A percentile compares a stretch with the other conserved stretches of the same genome.
Conservation (phyloP, 1,284 basidiomycete genomes). For the Ceratorhiza oryzae-sativae region DNA sequence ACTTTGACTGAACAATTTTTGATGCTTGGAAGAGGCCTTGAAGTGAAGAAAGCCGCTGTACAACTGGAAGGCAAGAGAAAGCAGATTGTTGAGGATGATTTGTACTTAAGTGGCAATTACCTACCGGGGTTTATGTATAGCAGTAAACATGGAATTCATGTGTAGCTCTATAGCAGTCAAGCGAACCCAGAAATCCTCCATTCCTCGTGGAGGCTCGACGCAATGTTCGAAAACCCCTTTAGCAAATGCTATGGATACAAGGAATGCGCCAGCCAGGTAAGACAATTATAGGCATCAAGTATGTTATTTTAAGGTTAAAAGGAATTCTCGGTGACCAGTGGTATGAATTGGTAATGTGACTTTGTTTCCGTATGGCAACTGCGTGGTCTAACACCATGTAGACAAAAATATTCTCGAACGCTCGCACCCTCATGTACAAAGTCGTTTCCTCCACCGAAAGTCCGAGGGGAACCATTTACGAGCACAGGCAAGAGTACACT, state of each 20-base stretch:
- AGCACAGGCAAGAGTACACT: constrained; percentile 69
- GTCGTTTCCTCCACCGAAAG: constrained; percentile 63
- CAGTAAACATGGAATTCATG: too few relatives aligned
- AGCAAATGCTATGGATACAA: constrained; percentile 59
- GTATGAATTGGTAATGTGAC: constrained; percentile 66
- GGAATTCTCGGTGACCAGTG: constrained; percentile 53
- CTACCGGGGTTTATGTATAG: too few relatives aligned
- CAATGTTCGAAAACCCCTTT: constrained; percentile 67
- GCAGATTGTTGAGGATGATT: constrained; percentile 61
- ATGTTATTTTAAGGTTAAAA: neutral
- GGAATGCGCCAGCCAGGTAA: constrained; percentile 64
- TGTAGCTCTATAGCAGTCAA: constrained; percentile 61
- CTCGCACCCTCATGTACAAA: constrained; percentile 59
- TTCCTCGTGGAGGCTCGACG: constrained; percentile 64
- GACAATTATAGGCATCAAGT: constrained; percentile 36
- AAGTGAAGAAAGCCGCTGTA: constrained; percentile 28
- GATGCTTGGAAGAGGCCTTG: constrained; percentile 18
- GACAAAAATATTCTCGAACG: constrained; percentile 64
- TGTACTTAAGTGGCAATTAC: constrained; percentile 52
- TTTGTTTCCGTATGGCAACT: too few relatives aligned
- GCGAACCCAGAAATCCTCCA: constrained; percentile 65
- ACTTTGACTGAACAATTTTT: constrained; percentile 5
- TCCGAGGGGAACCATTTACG: constrained; percentile 65
- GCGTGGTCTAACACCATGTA: too few relatives aligned
- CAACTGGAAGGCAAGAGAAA: constrained; percentile 50